phyloP scores from a whole-genome alignment of 495 filamentous ascomycete genomes.

The Neurospora intermedia region DNA sequence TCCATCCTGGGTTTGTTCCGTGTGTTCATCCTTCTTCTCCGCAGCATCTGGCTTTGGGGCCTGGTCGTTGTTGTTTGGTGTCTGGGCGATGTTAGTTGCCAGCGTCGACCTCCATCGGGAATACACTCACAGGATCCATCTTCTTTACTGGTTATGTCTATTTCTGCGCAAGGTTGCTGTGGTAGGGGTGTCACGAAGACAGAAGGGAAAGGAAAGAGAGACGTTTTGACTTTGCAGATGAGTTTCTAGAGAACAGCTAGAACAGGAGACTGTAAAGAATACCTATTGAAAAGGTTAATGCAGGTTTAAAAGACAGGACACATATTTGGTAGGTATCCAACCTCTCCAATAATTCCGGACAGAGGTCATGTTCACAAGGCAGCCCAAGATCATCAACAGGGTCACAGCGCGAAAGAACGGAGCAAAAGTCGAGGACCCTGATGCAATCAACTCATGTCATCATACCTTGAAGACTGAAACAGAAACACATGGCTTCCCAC shows the following conservation, averaged over 20 bases:
- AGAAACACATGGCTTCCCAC: not conserved
- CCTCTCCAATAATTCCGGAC: not conserved
- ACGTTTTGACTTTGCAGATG: not conserved
- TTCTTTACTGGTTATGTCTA: not conserved
- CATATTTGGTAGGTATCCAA: not conserved
- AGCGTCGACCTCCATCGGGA: not conserved
- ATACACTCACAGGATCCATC: conserved; percentile 19
- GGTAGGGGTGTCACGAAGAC: not conserved
- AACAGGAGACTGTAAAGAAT: not conserved
- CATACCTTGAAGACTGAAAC: not conserved
- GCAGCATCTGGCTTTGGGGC: conserved; percentile 9
- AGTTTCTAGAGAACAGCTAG: not conserved
- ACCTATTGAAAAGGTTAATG: not conserved
- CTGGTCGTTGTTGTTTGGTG: conserved; percentile 9
- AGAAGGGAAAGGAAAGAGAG: not conserved
- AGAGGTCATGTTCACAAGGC: not conserved
- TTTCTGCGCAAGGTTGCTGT: not conserved
- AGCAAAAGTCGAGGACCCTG: not conserved
- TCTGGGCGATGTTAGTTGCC: not conserved
- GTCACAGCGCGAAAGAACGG: not conserved
- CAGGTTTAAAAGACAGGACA: not conserved
- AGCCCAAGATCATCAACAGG: not conserved
- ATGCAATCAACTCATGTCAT: not conserved
- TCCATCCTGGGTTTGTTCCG: not conserved
- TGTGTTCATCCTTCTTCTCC: conserved; percentile 7